Conservation (phyloP, 164 flowering plant species). For the Santalum album region DNA sequence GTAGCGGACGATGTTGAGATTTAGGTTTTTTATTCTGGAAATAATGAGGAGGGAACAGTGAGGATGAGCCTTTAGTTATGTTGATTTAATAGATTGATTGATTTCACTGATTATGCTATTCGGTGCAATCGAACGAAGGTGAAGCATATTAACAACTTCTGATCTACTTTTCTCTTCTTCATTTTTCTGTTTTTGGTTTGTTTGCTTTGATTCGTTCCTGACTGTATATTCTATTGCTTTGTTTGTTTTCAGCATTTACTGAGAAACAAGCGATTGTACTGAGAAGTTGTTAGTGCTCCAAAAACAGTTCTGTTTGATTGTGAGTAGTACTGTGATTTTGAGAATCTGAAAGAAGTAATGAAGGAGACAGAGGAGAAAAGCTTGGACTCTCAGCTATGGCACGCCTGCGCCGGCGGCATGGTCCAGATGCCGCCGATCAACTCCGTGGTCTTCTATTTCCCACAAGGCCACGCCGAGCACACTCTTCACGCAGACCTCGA, state of each 20-base stretch:
- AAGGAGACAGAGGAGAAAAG: constrained; percentile 44
- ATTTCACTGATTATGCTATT: neutral
- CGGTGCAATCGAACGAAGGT: neutral
- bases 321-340: too few relatives aligned
- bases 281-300: too few relatives aligned
- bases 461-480: constrained; percentile 94
- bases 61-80: too few relatives aligned
- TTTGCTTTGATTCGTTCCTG: neutral
- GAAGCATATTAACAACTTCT: neutral
- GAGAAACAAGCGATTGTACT: neutral
- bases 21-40: neutral
- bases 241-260: constrained; percentile 1
- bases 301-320: neutral
- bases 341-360: constrained; percentile 7
- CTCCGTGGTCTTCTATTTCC: constrained; percentile 75
- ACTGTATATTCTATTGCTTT: neutral
- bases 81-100: too few relatives aligned
- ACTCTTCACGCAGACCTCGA: constrained; percentile 34
- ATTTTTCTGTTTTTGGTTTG: neutral
- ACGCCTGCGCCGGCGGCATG: constrained; percentile 96
- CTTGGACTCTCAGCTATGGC: constrained; percentile 93
- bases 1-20: too few relatives aligned
- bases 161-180: neutral
- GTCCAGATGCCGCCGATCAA: constrained; percentile 72
- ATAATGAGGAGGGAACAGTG: too few relatives aligned